Base-by-base conservation (phyloP, 1,284 basidiomycete species). In the Kalmanozyma brasiliensis region DNA sequence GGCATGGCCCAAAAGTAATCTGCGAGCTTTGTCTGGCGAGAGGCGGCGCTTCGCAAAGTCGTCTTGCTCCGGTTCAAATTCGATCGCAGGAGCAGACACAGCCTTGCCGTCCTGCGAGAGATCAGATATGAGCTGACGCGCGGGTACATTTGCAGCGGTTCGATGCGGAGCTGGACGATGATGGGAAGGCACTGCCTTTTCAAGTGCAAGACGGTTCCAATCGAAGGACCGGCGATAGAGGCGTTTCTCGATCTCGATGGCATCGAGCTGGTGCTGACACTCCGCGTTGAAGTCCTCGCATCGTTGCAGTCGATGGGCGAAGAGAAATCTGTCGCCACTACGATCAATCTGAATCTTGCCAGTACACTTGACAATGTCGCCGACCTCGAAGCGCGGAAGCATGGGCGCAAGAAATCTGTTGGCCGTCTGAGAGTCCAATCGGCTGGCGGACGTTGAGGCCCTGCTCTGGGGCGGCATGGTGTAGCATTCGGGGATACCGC, bases 401-500 rank as follows among this genome's bases (percentile, higher is more conserved):
- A 62, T 36, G 24, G 64, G 49, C 19, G 64, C 19, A 8, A 44
- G 41, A 11, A 40, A 32, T 4, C 13, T 4, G 2, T 14, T 8
- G 10, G 49, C 8, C 13, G 41, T 11, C 17, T 40, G 9, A 7
- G 35, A 35, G 38, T 23, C 51, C 4, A 41, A 23, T 4, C 41
- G 24, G 19, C 30, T 36, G 6, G 60, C 10, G 8, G 55, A 64
- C 6, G 46, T 33, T 5, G 46, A 56, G 17, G 53, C 33, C 36
- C 48, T 36, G 30, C 24, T 16, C 29, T 60, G 51, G 1, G 68
- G 40, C 8, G 62, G 58, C 48, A 57, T 41, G 29, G 63, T 42
- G 51, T 72, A 72, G 56, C 68, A 67, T 8, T 62, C 63, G 1
- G 68, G 68, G 17, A 72, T 38, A 3, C 68, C 68, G 16, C n/a